These are phyloP conservation scores for Gautieria morchelliformis DNA, from an alignment of 768 basidiomycete genomes.

Conservation along the genomic window DNA sequence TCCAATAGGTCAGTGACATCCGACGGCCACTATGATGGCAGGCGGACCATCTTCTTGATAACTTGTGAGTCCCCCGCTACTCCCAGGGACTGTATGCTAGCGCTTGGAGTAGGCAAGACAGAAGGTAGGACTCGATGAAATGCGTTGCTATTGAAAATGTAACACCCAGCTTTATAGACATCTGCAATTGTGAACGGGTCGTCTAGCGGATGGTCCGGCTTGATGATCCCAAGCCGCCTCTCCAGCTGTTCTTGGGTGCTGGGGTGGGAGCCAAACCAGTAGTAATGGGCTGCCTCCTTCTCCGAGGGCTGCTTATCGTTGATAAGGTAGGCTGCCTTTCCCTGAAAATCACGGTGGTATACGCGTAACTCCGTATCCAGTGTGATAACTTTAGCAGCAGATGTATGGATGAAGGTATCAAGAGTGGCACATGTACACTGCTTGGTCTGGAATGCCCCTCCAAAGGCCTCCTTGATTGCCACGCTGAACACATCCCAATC, in stretches of 20 bases:
- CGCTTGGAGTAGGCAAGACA: not conserved
- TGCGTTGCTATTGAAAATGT: not conserved
- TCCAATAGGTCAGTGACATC: not conserved
- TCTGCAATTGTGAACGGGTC: not conserved
- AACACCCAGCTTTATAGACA: no score
- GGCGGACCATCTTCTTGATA: not conserved
- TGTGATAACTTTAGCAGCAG: not conserved
- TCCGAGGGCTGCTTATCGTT: not conserved
- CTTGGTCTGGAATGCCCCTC: no score
- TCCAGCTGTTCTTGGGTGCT: not conserved
- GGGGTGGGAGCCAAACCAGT: constrained; percentile 7
- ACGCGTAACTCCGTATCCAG: not conserved
- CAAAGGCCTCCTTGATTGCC: no score
- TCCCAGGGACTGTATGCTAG: not conserved
- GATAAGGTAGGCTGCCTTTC: not conserved
- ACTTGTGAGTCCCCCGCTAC: not conserved
- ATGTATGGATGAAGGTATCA: not conserved
- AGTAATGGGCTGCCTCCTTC: not conserved
- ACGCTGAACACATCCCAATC: not conserved
- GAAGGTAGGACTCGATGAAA: not conserved
- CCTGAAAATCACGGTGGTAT: not conserved
- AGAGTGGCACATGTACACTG: no score
- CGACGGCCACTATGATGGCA: not conserved
- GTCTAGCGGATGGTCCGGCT: not conserved
- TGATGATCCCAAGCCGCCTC: not conserved